These are phyloP conservation scores for Cornus controversa DNA, from an alignment of 148 eudicot species.

Conservation along the genomic window DNA sequence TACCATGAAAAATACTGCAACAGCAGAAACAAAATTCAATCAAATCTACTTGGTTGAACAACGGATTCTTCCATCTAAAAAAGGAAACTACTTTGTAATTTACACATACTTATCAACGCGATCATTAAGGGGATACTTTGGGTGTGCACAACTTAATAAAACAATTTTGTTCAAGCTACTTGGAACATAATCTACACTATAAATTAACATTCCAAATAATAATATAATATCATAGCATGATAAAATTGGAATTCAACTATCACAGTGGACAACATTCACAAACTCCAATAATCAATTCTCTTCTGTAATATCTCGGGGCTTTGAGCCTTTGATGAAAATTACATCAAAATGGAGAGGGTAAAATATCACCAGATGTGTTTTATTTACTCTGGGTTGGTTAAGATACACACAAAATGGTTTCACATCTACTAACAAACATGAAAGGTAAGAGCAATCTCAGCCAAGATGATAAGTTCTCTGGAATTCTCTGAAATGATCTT, in stretches of 20 bases:
- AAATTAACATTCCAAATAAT: neutral
- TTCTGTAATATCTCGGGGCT: neutral
- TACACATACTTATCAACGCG: too few relatives aligned
- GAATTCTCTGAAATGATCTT: too few relatives aligned
- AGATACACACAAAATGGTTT: too few relatives aligned
- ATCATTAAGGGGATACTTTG: too few relatives aligned
- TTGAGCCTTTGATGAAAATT: neutral
- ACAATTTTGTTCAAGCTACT: too few relatives aligned
- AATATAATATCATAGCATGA: too few relatives aligned
- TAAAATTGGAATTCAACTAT: too few relatives aligned
- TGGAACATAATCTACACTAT: neutral
- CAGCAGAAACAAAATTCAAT: too few relatives aligned
- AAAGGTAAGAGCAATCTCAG: neutral
- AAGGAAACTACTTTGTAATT: neutral
- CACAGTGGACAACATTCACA: neutral
- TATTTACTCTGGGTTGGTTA: neutral
- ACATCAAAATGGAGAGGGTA: neutral
- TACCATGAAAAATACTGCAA: neutral
- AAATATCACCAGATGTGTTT: neutral
- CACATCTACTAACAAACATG: neutral
- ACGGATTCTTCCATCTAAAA: neutral
- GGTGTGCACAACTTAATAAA: too few relatives aligned
- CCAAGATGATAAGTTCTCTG: neutral
- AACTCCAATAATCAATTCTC: neutral
- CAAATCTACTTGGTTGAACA: neutral